These are phyloP conservation scores for Sugiyamaella marilandica DNA, from an alignment of 805 yeast species.

Conservation along the genomic window DNA sequence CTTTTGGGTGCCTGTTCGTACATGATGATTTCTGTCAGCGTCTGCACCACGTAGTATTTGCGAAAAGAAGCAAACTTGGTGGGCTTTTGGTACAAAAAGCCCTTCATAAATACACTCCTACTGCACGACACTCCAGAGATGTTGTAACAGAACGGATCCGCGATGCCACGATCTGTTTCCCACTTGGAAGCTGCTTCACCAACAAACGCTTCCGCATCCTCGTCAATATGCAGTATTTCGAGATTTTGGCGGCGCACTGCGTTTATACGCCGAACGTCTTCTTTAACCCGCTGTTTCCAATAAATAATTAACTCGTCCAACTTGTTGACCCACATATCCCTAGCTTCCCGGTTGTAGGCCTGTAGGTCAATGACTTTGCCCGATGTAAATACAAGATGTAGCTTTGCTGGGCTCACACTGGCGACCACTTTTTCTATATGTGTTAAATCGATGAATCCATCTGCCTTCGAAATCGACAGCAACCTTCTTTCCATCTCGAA, in stretches of 20 bases:
- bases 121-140: constrained; percentile 56
- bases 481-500: constrained; percentile 61
- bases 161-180: constrained; percentile 48
- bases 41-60: constrained; percentile 55
- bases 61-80: constrained; percentile 64
- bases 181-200: constrained; percentile 46
- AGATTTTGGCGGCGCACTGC: constrained; percentile 44
- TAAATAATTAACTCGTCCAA: constrained; percentile 44
- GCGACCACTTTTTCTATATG: constrained; percentile 33
- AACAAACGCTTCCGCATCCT: constrained; percentile 52
- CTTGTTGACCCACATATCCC: constrained; percentile 65
- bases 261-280: constrained; percentile 39
- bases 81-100: constrained; percentile 63
- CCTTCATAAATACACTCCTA: constrained; percentile 57
- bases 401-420: constrained; percentile 32
- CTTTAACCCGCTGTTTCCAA: constrained; percentile 51
- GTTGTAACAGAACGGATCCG: constrained; percentile 52
- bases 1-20: constrained; percentile 50
- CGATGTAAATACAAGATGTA: constrained; percentile 38
- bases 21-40: constrained; percentile 64
- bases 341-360: constrained; percentile 45
- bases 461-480: constrained; percentile 50
- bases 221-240: constrained; percentile 45
- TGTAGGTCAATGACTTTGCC: constrained; percentile 41
- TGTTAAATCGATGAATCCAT: constrained; percentile 57